Percentiles rank a stretch among this genome's conserved stretches.
phyloP scores from a whole-genome alignment of 108 stramenopile genomes.

The Heterococcus sp. region DNA sequence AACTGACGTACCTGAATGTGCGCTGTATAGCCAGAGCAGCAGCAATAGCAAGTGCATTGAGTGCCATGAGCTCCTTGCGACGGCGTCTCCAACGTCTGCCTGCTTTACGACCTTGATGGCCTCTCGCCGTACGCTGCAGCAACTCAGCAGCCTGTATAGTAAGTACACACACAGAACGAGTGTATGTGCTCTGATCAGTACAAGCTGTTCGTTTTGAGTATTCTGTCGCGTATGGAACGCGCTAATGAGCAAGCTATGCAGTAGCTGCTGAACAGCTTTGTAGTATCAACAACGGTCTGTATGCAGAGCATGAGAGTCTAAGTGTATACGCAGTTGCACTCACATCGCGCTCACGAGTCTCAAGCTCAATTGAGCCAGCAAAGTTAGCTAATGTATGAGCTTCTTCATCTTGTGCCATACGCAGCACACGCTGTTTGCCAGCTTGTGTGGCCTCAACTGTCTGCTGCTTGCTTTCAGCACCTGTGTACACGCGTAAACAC shows the following conservation, averaged over 20 bases:
- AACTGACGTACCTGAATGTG: no score
- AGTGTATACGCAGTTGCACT: not conserved
- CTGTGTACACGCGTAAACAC: no score
- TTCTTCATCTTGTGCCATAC: not conserved
- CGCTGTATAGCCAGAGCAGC: conserved; percentile 34
- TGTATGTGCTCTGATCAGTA: no score
- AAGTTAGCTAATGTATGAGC: not conserved
- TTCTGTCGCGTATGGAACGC: no score
- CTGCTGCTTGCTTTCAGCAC: no score
- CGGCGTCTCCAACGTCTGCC: conserved; percentile 4
- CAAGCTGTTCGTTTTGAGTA: no score
- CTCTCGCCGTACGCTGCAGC: conserved; percentile 21
- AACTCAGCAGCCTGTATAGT: conserved; percentile 16
- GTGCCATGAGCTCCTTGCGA: conserved; percentile 18
- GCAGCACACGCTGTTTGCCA: not conserved
- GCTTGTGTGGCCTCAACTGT: no score
- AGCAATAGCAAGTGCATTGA: conserved; percentile 15
- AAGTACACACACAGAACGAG: no score
- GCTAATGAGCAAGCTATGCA: no score
- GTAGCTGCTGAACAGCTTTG: no score
- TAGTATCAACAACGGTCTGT: no score
- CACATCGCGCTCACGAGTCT: not conserved
- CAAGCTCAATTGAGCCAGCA: not conserved
- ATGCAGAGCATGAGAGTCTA: not conserved
- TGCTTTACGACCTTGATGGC: conserved; percentile 37